Conservation (phyloP, 345 rosid species). For the Jatropha curcas region DNA sequence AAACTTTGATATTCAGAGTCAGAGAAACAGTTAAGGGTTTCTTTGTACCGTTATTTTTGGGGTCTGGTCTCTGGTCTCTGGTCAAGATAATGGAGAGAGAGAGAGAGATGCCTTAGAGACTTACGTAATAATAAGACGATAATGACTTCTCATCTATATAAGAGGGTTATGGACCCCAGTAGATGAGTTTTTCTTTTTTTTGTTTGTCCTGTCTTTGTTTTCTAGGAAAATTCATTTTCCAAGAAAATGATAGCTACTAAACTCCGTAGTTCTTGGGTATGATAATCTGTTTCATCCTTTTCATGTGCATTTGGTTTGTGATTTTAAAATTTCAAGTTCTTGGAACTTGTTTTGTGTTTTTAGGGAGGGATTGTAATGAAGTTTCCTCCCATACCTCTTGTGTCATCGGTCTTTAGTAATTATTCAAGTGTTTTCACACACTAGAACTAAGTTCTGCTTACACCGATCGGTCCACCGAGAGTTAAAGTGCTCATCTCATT, state of each 20-base stretch:
- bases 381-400: too few relatives aligned
- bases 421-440: too few relatives aligned
- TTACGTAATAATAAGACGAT: background rate
- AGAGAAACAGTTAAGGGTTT: background rate
- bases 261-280: background rate
- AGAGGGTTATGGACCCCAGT: background rate
- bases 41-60: background rate
- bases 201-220: background rate
- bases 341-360: background rate
- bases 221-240: background rate
- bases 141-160: background rate
- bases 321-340: background rate
- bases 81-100: background rate
- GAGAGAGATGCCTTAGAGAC: too few relatives aligned
- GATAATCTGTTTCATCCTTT: background rate
- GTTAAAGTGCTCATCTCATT: too few relatives aligned
- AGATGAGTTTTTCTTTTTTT: background rate
- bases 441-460: too few relatives aligned
- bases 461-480: too few relatives aligned
- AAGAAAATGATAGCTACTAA: background rate
- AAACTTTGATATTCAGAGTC: too few relatives aligned
- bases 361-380: background rate
- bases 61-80: background rate
- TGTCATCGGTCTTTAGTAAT: too few relatives aligned
- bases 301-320: too few relatives aligned